Evolutionary conservation across 2,329 filamentous ascomycete species (phyloP), one percentile per base, ranked within the genome.

Genomic region (Monosporascus sp.): DNA sequence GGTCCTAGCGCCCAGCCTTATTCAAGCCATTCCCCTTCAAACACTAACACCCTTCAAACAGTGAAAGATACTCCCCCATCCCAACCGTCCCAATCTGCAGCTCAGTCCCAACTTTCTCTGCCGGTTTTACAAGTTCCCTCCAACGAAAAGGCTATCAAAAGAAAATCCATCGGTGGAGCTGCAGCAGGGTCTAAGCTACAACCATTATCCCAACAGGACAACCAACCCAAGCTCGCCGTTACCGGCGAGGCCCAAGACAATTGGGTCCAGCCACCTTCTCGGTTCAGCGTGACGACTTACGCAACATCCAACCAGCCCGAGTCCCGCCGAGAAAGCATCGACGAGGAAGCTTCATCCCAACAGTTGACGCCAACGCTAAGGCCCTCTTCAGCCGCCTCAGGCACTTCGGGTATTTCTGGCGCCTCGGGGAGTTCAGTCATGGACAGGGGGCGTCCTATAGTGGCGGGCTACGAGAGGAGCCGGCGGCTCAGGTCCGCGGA

Each of bases 261-360:
- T 38, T 78, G 76, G 73, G 69, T 72, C 14, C 78, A 81, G 53
- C 81, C 81, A 6, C 68, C 73, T 2, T 87, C 83, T 48, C 79
- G 81, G 46, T 88, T 87, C 67, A 88, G 84, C 68, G 73, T 80
- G 57, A 85, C 81, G 7, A 87, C 83, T 2, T 84, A 80, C 62
- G 76, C 79, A 24, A 81, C 82, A 2, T 78, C 81, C 5, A 68
- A 75, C 45, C 68, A 69, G 35, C 68, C 70, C 14, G 73, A 70
- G 18, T 75, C 68, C 44, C 74, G 70, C 51, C 72, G 68, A 48
- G 60, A 68, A 35, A 72, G 72, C 35, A 57, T 66, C 18, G 71
- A 72, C 64, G 9, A 68, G 74, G 5, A 68, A 72, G 7, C 63
- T 72, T 63, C 54, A 71, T 65, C 48, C 66, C 65, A 52, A 72